Base-by-base conservation (phyloP, 2,329 filamentous ascomycete species). In the Paramyrothecium roridum region DNA sequence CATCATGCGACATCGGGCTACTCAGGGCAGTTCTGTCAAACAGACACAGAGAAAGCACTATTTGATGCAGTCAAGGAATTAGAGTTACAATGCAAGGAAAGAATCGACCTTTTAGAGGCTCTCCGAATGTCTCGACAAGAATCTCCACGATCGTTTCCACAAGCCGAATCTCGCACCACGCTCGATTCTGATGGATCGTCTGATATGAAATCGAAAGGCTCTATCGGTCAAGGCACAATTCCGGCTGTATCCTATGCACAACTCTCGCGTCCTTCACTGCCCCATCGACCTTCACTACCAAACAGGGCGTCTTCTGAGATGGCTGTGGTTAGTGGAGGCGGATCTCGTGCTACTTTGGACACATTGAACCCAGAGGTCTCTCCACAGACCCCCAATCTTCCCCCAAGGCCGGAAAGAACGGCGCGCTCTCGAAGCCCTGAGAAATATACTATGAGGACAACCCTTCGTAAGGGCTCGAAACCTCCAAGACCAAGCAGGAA, bases 21-120 rank as follows among this genome's bases (percentile, higher is more conserved):
- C 48, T 79, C 85, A 49, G 85, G 81, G 59, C 90, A 90, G 67
- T 77, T 80, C 13, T 86, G 91, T 20, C 85, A 86, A 65, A 88
- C 86, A 52, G 91, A 96, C 72, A 96, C 91, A 2, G 93, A 98
- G 68, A 88, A 84, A 65, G 87, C 91, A 3, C 75, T 98, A 55
- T 82, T 90, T 54, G 89, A 95, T 54, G 96, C 92, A 50, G 75
- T 98, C 57, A 84, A 85, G 56, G 83, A 92, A 65, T 82, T 98
- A 67, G 92, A 98, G 69, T 70, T 93, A 59, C 93, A 97, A 73
- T 97, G 93, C 73, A 93, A 95, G 71, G 93, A 98, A 73, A 84
- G 93, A 50, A 91, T 97, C 52, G 91, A 96, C 68, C 78, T 98
- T 34, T 80, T 98, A 8, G 89, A 95, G 67, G 89, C 93, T 8